Base-by-base conservation (phyloP, 352 stramenopile species). In the Halophytophthora batemanensis region DNA sequence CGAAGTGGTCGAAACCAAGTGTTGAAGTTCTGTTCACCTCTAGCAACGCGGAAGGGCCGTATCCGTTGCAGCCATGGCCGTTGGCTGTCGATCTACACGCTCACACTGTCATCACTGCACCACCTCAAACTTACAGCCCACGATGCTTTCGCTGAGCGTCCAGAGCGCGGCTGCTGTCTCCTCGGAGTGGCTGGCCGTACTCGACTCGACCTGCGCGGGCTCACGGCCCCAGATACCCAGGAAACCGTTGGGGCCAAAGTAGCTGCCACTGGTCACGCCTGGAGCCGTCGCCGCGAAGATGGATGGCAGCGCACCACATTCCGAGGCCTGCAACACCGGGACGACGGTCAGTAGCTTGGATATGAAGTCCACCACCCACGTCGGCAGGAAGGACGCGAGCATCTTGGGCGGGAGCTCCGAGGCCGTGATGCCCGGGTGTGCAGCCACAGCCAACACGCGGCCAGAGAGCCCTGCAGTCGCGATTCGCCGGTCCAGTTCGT, bases 401-500 rank as follows among this genome's bases (percentile, higher is more conserved):
- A 63, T 48, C 35, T 55, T 63, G 35, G 70, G 47, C 14, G 56
- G 49, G n/a, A 65, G 64, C 22, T 60, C 59, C 11, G 58, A 72
- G 23, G 59, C 50, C 23, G 60, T 53, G 37, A 71, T 62, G n/a
- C 64, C 64, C 0, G 59, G 64, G 19, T 73, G 64, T 12, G 59
- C 64, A 1, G 60, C 68, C 21, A 83, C 55, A 5, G 57, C 61
- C 12, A 76, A 17, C 18, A 83, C 56, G 10, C 60, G 45, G 22
- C 48, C 48, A 1, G 37, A 21, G 31, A 77, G 22, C 6, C 64
- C 69, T 1, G 54, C 58, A 0, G 47, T 39, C 12, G 25, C 39
- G 28, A 81, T 42, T 14, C 71, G 64, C 25, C 71, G 61, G 7
- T 71, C n/a, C 15, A 81, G 31, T 25, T 81, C 71, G 44, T 67